Evolutionary conservation across 345 rosid genomes (phyloP), one percentile per base, ranked within the genome.

Genomic region (Eucalyptus brandiana): DNA sequence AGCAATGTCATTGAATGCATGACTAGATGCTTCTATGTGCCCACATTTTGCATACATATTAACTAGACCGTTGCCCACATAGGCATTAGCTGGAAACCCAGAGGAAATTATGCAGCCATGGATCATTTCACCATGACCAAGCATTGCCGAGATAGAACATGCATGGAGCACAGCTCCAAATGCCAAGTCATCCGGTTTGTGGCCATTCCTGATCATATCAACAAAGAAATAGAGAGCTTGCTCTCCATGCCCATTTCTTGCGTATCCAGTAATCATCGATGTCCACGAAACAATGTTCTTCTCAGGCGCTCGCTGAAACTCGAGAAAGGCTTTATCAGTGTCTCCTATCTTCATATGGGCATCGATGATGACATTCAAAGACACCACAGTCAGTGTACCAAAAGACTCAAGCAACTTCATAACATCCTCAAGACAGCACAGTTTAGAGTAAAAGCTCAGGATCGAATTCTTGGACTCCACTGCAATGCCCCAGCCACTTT

Each of bases 31-130:
- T 26, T 89, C 91, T 32, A 95, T 90, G 87, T 95, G 92, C 87
- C 98, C 99, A 53, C 96, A 97, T 51, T 95, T 96, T 1, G 96
- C 98, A 91, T 97, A 97, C 95, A 97, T 94, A 89, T 96, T 95
- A 87, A 96, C 92, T 91, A 97, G 90, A 53, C 96, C 90, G 88
- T 97, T 96, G 86, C 96, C 96, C 87, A 95, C 95, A 89, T 94
- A 96, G 47, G 92, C 92, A 90, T 92, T 92, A 86, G 91, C 89
- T 85, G 89, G 92, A 87, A 95, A 96, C 69, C 98, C 99, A 86
- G 45, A 89, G 51, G 50, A 91, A 87, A 96, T 91, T 88, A 95
- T 47, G 90, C 94, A 94, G 86, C 95, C 94, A 87, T 96, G 98
- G 86, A 96, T 92, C 99, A 95, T 95, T 91, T 90, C 91, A 5